Percentiles rank a stretch among this genome's conserved stretches.
Evolutionary conservation across 208 protist genomes (phyloP).

Genomic region (Acanthamoeba sp.): DNA sequence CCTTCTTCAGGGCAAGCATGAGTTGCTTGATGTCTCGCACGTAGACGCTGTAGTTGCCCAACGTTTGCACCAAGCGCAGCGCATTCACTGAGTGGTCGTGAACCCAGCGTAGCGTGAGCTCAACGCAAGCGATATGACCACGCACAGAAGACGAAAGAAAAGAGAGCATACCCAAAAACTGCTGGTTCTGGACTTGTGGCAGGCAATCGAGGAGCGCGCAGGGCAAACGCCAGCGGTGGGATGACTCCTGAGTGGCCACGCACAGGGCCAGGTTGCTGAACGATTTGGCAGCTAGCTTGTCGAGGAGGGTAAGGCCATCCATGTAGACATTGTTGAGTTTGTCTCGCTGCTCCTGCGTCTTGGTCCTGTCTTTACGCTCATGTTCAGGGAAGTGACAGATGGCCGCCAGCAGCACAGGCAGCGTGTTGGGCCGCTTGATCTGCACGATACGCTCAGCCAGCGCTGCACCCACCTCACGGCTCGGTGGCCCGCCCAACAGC

Average conservation of each 20-base stretch:
- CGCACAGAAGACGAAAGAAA: no score
- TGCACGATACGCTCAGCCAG: constrained; percentile 8
- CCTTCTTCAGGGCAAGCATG: not conserved
- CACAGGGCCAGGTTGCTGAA: constrained; percentile 7
- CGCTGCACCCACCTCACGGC: constrained; percentile 1
- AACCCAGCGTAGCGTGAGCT: not conserved
- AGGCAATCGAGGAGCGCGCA: constrained; percentile 15
- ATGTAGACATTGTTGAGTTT: constrained; percentile 56
- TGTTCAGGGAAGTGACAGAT: constrained; percentile 45
- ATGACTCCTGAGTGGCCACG: constrained; percentile 16
- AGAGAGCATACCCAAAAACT: not conserved
- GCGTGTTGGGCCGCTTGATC: constrained; percentile 36
- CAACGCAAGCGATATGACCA: not conserved
- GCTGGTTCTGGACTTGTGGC: not conserved
- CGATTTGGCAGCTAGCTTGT: constrained; percentile 37
- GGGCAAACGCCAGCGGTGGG: constrained; percentile 18
- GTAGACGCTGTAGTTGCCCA: constrained; percentile 29
- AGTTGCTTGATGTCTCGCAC: constrained; percentile 44
- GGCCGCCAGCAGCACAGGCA: constrained; percentile 21
- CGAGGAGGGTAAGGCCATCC: constrained; percentile 37
- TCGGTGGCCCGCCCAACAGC: constrained; percentile 8
- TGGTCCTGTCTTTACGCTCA: not conserved
- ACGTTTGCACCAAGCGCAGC: not conserved
- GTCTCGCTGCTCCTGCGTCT: constrained; percentile 31
- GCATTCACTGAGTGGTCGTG: not conserved